Evolutionary conservation across 2,329 filamentous ascomycete genomes (phyloP).

Genomic region (Sclerotinia borealis): DNA sequence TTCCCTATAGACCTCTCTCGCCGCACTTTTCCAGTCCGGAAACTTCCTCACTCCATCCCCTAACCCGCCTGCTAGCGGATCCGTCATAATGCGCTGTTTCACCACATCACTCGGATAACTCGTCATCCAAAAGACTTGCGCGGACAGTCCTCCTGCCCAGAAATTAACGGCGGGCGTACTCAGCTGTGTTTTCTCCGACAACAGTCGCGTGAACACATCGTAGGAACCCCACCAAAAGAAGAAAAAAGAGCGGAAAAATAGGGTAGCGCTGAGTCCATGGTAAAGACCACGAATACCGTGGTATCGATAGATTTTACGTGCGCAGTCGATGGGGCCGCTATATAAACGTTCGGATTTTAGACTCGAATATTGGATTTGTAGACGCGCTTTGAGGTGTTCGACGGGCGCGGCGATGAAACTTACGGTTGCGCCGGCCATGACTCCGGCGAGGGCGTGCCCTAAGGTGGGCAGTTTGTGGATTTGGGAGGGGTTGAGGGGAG

Average conservation of each 20-base stretch:
- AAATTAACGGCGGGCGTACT: slow-evolving; percentile 84
- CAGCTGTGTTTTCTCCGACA: slow-evolving; percentile 62
- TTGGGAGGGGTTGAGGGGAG: slow-evolving; percentile 29
- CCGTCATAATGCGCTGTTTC: slow-evolving; percentile 97
- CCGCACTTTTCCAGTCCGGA: slow-evolving; percentile 72
- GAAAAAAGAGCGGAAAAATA: slow-evolving; percentile 88
- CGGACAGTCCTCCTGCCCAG: slow-evolving; percentile 90
- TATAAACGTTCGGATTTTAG: slow-evolving; percentile 74
- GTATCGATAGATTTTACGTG: slow-evolving; percentile 58
- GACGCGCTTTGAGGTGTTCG: slow-evolving; percentile 87
- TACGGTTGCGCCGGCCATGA: slow-evolving; percentile 82
- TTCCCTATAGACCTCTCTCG: slow-evolving; percentile 68
- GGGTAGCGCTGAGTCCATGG: slow-evolving; percentile 75
- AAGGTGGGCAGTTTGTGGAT: slow-evolving; percentile 58
- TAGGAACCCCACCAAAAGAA: slow-evolving; percentile 99
- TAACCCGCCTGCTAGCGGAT: slow-evolving; percentile 68
- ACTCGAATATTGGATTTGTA: slow-evolving; percentile 90
- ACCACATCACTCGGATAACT: slow-evolving; percentile 90
- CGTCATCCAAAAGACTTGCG: slow-evolving; percentile 91
- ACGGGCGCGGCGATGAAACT: slow-evolving; percentile 89
- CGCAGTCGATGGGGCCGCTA: slow-evolving; percentile 79
- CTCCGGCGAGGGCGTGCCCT: slow-evolving; percentile 82
- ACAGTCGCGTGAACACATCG: slow-evolving; percentile 67
- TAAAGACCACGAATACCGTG: slow-evolving; percentile 80
- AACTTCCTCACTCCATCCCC: slow-evolving; percentile 65